These are phyloP conservation scores for Cylindrodendrum hubeiense DNA, from an alignment of 2,329 filamentous ascomycete genomes.

Conservation along the genomic window DNA sequence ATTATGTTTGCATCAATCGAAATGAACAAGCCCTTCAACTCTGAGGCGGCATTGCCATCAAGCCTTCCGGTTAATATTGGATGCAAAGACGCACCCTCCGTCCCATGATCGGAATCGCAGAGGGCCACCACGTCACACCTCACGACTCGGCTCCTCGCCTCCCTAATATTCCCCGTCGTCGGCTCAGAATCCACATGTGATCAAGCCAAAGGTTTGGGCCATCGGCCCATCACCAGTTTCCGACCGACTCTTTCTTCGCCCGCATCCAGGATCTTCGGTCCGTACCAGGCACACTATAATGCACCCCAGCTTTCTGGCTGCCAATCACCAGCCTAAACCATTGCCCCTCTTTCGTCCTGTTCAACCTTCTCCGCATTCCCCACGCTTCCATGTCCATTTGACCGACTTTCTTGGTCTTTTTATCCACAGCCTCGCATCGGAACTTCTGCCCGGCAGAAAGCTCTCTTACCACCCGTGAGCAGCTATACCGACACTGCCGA, in stretches of 20 bases:
- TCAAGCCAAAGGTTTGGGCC: constrained; percentile 7
- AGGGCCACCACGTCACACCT: constrained; percentile 8
- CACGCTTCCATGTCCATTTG: constrained; percentile 8
- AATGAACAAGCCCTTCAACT: background rate
- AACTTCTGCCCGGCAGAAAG: constrained; percentile 20
- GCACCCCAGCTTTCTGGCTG: constrained; percentile 41
- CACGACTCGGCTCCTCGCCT: constrained; percentile 3
- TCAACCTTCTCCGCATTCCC: constrained; percentile 17
- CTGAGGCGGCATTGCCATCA: constrained; percentile 1
- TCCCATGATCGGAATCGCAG: background rate
- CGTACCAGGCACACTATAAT: constrained; percentile 39
- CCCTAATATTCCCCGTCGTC: background rate
- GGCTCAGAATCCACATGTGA: constrained; percentile 24
- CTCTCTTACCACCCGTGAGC: constrained; percentile 5
- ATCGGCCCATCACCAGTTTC: constrained; percentile 24
- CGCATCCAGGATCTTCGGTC: constrained; percentile 43
- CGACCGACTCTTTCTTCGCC: constrained; percentile 24
- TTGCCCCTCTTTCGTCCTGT: constrained; percentile 7
- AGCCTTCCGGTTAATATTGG: constrained; percentile 2
- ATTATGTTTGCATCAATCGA: background rate
- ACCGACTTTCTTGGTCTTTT: constrained; percentile 5
- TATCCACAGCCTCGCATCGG: constrained; percentile 17
- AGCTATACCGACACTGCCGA: background rate
- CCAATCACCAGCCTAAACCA: constrained; percentile 30
- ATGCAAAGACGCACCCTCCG: background rate